phyloP scores from a whole-genome alignment of 192 early-diverging fungal species.

The Spizellomyces sp. region DNA sequence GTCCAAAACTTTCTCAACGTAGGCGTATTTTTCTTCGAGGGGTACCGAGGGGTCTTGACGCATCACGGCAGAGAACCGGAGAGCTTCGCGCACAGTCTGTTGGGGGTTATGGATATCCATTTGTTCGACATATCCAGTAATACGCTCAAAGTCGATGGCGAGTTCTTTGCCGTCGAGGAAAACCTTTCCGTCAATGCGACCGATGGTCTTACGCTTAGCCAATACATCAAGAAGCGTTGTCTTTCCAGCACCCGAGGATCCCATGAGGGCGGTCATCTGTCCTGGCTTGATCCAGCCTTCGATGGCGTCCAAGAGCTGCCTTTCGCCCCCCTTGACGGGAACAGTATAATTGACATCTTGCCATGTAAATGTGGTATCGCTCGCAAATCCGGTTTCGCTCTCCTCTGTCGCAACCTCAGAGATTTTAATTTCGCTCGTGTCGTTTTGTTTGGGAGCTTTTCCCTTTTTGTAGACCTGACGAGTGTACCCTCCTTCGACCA shows the following conservation, averaged over 20 bases:
- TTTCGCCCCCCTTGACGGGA: slow-evolving; percentile 48
- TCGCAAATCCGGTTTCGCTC: slow-evolving; percentile 24
- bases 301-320: slow-evolving; percentile 68
- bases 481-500: slow-evolving; percentile 55
- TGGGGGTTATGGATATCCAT: slow-evolving; percentile 19
- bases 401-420: background rate
- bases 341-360: slow-evolving; percentile 63
- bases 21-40: slow-evolving; percentile 66
- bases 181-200: slow-evolving; percentile 48
- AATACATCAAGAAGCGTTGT: slow-evolving; percentile 48
- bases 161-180: slow-evolving; percentile 45
- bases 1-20: slow-evolving; percentile 75
- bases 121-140: slow-evolving; percentile 75
- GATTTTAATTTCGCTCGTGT: background rate
- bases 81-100: slow-evolving; percentile 73
- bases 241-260: slow-evolving; percentile 44
- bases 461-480: slow-evolving; percentile 55
- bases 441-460: slow-evolving; percentile 20
- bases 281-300: slow-evolving; percentile 74
- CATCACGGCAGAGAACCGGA: slow-evolving; percentile 61
- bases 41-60: slow-evolving; percentile 58
- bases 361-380: slow-evolving; percentile 67
- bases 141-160: slow-evolving; percentile 31
- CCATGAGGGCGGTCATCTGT: slow-evolving; percentile 73
- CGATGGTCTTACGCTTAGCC: slow-evolving; percentile 58